Conservation (phyloP, 257 asterid genomes). For the Catharanthus roseus region DNA sequence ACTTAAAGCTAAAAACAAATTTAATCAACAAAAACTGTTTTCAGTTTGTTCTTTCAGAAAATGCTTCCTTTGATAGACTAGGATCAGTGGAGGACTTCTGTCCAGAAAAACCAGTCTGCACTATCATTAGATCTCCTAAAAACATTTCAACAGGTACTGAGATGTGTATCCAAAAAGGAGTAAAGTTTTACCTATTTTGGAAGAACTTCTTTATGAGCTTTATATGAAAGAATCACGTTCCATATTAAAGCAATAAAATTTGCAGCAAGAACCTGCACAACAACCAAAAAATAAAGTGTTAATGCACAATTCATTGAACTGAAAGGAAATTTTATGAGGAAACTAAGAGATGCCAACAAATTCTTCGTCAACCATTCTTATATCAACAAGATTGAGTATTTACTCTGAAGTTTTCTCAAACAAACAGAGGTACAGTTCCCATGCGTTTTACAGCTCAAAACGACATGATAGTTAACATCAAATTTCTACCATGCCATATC, state of each 20-base stretch:
- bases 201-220: slow-evolving; percentile 77
- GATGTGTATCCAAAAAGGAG: not conserved
- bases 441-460: not conserved
- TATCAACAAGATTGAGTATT: not conserved
- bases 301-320: not conserved
- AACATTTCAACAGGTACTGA: not conserved
- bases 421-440: not conserved
- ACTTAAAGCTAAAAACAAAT: not conserved
- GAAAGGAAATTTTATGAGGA: not conserved
- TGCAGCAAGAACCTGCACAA: slow-evolving; percentile 80
- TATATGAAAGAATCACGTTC: slow-evolving; percentile 82
- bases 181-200: slow-evolving; percentile 45
- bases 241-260: slow-evolving; percentile 66
- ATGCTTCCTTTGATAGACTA: not conserved
- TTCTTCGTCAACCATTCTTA: not conserved
- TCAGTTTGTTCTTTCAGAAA: not conserved
- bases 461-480: not conserved
- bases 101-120: too few relatives aligned
- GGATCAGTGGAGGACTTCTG: not conserved
- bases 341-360: not conserved
- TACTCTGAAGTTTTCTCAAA: not conserved
- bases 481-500: not conserved
- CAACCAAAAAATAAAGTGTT: slow-evolving; percentile 3
- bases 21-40: not conserved
- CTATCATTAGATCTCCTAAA: not conserved